Conservation (phyloP, 1,284 basidiomycete genomes). For the Puccinia hordei region DNA sequence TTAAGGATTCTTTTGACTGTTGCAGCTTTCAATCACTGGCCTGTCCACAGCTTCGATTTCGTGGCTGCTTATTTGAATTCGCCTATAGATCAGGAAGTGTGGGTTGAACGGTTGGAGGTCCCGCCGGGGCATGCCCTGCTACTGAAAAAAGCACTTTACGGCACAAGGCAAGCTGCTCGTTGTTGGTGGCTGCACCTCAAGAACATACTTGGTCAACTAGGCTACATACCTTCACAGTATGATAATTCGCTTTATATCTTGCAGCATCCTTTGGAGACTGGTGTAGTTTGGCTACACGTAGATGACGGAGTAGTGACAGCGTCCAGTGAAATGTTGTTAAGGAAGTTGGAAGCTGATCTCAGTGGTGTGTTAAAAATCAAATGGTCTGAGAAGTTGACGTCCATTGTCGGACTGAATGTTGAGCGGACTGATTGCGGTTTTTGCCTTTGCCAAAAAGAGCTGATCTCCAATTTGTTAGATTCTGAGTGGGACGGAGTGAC, state of each 20-base stretch:
- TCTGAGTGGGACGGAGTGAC: background rate
- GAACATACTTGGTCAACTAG: background rate
- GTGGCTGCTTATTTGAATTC: slow-evolving; percentile 26
- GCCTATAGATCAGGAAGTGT: slow-evolving; percentile 20
- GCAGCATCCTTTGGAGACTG: background rate
- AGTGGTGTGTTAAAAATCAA: background rate
- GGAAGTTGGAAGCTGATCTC: background rate
- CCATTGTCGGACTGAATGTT: background rate
- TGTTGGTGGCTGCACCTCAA: slow-evolving; percentile 18
- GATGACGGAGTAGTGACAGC: background rate
- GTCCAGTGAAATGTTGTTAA: background rate
- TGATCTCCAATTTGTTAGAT: background rate
- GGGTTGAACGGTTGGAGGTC: background rate
- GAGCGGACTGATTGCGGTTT: background rate
- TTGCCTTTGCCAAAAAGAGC: background rate
- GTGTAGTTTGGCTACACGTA: background rate
- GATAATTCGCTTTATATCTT: background rate
- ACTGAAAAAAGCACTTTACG: slow-evolving; percentile 24
- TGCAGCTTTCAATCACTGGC: background rate
- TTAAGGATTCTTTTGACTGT: background rate
- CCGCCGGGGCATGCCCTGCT: background rate
- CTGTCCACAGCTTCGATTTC: background rate
- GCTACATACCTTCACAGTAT: background rate
- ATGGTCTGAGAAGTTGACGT: background rate
- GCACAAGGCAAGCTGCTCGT: slow-evolving; percentile 6